Evolutionary conservation across 2,329 filamentous ascomycete genomes (phyloP).

Genomic region (Colletotrichum echinochloae): DNA sequence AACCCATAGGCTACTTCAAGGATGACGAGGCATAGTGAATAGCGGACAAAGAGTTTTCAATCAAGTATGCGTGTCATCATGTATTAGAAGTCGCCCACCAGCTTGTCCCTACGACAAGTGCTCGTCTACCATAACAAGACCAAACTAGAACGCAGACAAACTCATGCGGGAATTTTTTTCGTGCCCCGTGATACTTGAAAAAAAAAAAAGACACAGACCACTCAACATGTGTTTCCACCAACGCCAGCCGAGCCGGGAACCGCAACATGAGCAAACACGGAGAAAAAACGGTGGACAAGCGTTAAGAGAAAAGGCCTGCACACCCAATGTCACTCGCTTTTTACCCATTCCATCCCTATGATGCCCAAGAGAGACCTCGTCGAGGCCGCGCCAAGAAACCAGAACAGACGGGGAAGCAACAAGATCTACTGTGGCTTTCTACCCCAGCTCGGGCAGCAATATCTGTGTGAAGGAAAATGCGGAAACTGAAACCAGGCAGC

Average conservation of each 20-base stretch:
- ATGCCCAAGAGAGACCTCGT: constrained; percentile 33
- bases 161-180: constrained; percentile 39
- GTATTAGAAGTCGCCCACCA: constrained; percentile 39
- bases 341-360: constrained; percentile 32
- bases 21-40: neutral
- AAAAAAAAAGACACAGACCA: constrained; percentile 18
- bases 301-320: constrained; percentile 20
- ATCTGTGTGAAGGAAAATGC: constrained; percentile 36
- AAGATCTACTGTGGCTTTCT: constrained; percentile 39
- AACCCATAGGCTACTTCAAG: neutral
- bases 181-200: constrained; percentile 34
- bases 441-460: constrained; percentile 33
- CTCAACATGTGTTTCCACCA: constrained; percentile 24
- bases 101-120: constrained; percentile 37
- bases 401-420: constrained; percentile 34
- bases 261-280: constrained; percentile 10
- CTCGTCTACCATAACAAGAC: constrained; percentile 28
- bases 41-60: neutral
- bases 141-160: constrained; percentile 30
- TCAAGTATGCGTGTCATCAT: constrained; percentile 39
- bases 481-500: constrained; percentile 42
- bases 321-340: constrained; percentile 37
- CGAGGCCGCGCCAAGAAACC: constrained; percentile 33
- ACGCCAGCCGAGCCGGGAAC: constrained; percentile 33
- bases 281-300: constrained; percentile 6